Evolutionary conservation across 495 filamentous ascomycete species (phyloP).

Genomic region (Xylaria palmicola): DNA sequence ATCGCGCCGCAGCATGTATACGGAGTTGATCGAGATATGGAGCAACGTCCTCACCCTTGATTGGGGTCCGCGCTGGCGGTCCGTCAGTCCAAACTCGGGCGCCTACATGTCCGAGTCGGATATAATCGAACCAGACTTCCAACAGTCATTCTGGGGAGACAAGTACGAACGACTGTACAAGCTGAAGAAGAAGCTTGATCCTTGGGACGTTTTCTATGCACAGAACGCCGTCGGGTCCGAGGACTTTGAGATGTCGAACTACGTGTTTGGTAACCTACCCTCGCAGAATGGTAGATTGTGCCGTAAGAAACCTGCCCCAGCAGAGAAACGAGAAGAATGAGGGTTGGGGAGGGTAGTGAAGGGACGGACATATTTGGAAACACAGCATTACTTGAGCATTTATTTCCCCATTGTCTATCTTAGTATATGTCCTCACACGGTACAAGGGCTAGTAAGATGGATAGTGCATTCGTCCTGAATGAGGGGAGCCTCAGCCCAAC

Average conservation of each 20-base stretch:
- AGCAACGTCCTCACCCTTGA: constrained; percentile 50
- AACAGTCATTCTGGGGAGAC: constrained; percentile 53
- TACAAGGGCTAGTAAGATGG: too few relatives aligned
- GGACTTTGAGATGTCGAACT: constrained; percentile 36
- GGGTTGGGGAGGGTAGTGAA: neutral
- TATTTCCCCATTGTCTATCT: neutral
- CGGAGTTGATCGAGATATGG: constrained; percentile 37
- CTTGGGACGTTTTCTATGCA: constrained; percentile 50
- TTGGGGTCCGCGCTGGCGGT: constrained; percentile 44
- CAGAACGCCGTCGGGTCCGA: constrained; percentile 52
- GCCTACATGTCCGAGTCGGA: constrained; percentile 48
- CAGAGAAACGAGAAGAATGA: neutral
- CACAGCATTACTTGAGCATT: neutral
- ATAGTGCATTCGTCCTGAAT: neutral
- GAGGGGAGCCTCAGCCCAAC: neutral
- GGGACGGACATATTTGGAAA: neutral
- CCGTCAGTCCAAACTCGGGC: constrained; percentile 38
- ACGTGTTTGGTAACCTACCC: constrained; percentile 31
- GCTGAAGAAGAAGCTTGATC: constrained; percentile 51
- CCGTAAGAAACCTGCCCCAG: constrained; percentile 17
- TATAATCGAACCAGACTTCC: constrained; percentile 52
- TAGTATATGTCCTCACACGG: neutral
- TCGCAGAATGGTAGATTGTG: constrained; percentile 34
- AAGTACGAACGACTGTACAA: constrained; percentile 43
- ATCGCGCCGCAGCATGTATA: constrained; percentile 27